Evolutionary conservation across 2,329 filamentous ascomycete species (phyloP), one percentile per base, ranked within the genome.

Genomic region (Fusarium virguliforme): DNA sequence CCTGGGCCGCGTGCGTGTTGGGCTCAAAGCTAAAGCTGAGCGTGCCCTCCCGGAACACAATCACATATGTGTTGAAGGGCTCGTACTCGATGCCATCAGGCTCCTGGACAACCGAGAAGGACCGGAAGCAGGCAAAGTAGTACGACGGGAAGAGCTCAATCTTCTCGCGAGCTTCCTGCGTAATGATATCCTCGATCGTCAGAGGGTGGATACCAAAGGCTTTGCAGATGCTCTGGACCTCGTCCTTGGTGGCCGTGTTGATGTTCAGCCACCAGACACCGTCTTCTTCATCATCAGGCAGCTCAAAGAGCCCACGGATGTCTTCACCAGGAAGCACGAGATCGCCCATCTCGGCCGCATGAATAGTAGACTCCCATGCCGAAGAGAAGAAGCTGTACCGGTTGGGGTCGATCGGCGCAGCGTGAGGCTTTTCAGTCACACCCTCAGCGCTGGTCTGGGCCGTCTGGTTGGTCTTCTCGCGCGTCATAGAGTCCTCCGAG

Each of bases 191-290:
- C 81, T 99, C 96, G 40, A 95, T 93, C 0, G 96, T 99, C 80
- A 99, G 85, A 35, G 95, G 95, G 81, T 99, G 96, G 60, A 99
- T 93, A 13, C 94, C 94, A 81, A 99, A 99, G 5, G 96, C 95
- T 77, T 95, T 94, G 85, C 94, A 97, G 68, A 99, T 91, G 32
- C 91, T 91, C 46, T 91, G 90, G 22, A 97, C 90, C 79, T 98
- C 96, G 65, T 95, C 94, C 77, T 95, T 93, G 1, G 92, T 95
- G 2, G 95, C 94, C 74, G 93, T 94, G 79, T 95, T 92, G 79
- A 98, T 92, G 77, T 99, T 97, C 56, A 99, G 87, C 96, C 96
- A 99, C 95, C 95, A 99, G n/a, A 97, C 95, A 76, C 95, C 95
- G 74, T 94, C 87, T 3, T 83, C 81, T 67, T 90, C 88, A 32